These are phyloP conservation scores for Monosporozyma solicola DNA, from an alignment of 805 yeast genomes.

Conservation along the genomic window DNA sequence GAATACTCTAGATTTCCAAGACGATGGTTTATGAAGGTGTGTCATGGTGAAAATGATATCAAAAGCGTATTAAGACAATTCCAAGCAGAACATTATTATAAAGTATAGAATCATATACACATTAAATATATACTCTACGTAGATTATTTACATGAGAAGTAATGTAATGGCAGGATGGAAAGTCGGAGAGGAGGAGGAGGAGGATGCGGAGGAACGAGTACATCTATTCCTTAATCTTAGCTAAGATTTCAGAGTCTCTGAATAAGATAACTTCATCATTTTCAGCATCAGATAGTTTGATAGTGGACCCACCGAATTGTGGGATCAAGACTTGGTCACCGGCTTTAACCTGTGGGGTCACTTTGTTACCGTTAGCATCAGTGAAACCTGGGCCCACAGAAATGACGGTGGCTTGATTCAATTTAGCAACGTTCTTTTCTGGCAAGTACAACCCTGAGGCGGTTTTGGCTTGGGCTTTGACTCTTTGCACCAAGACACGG, in stretches of 20 bases:
- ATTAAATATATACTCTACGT: background rate
- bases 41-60: constrained; percentile 44
- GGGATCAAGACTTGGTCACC: constrained; percentile 96
- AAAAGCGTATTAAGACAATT: constrained; percentile 40
- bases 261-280: constrained; percentile 56
- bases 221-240: constrained; percentile 60
- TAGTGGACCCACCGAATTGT: constrained; percentile 82
- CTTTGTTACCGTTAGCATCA: constrained; percentile 63
- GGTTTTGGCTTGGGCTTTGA: constrained; percentile 84
- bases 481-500: constrained; percentile 92
- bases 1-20: constrained; percentile 39
- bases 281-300: constrained; percentile 57
- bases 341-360: constrained; percentile 65
- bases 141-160: background rate
- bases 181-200: too few species aligned
- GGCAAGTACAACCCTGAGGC: constrained; percentile 91
- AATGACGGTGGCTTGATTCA: constrained; percentile 83
- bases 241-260: constrained; percentile 92
- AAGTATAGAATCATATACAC: background rate
- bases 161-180: background rate
- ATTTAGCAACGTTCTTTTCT: constrained; percentile 90
- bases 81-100: constrained; percentile 37
- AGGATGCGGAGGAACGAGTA: background rate
- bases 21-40: constrained; percentile 57
- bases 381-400: constrained; percentile 93